These are phyloP conservation scores for Forsythia viridissima DNA, from an alignment of 257 asterid genomes.

Conservation along the genomic window DNA sequence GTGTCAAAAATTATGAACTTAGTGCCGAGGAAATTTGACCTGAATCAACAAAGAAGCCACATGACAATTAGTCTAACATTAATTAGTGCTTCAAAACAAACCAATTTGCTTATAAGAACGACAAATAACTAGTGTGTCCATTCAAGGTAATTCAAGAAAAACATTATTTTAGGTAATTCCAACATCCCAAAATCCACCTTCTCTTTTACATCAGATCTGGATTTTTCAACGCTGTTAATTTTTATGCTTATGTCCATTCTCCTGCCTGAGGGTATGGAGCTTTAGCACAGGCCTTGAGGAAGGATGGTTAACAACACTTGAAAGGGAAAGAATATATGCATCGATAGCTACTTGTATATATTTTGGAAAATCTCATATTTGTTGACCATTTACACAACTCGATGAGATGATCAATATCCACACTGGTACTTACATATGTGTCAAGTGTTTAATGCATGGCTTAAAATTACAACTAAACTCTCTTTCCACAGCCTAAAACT, in stretches of 20 bases:
- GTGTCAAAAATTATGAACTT: conserved; percentile 49
- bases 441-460: neutral
- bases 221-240: neutral
- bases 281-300: neutral
- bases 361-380: neutral
- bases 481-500: neutral
- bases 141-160: neutral
- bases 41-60: neutral
- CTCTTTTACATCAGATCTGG: too few species aligned
- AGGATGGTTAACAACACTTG: neutral
- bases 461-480: neutral
- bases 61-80: neutral
- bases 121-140: neutral
- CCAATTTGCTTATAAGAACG: neutral
- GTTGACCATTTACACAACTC: neutral
- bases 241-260: neutral
- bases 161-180: neutral
- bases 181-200: neutral
- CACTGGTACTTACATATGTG: neutral
- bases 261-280: neutral
- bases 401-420: neutral
- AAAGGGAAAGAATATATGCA: neutral
- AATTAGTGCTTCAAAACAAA: neutral
- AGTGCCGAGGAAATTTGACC: conserved; percentile 52
- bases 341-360: neutral